Base-by-base conservation (phyloP, 371 early-diverging fungal genomes). In the Apophysomyces sp. region DNA sequence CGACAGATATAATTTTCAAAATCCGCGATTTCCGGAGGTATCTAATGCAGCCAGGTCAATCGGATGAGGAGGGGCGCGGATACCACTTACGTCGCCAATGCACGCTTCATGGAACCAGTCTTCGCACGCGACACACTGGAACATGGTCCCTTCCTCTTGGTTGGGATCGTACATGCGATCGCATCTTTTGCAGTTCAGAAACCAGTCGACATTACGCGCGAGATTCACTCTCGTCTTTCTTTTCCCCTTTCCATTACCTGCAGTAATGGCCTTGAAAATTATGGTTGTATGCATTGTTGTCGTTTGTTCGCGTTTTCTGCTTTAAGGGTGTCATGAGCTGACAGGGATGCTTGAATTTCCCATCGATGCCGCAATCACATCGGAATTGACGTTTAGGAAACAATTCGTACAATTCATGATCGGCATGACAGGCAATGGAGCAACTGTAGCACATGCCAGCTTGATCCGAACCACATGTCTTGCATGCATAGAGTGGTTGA, bases 91-190 rank as follows among this genome's bases (percentile, higher is more conserved):
- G 30, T 85, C 69, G 31, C 89, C 87, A 61, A 96, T 92, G 67
- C 96, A 96, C 0, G 73, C 66, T 29, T 91, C 89, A 74, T 95
- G 94, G 69, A 88, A 91, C 95, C 92, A 92, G 67, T 92, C 94
- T 66, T 92, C 89, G 70, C 97, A 96, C 0, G 86, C 60, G 32
- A 87, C 69, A 62, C 97, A 96, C 80, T 84, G 92, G 30, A 88
- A 75, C 97, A 96, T 95, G 54, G 78, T 76, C 15, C 76, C 84
- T 21, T 86, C 82, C 63, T 94, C 94, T 55, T 66, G 80, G 28
- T 81, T 82, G 4, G 92, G 89, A 56, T 93, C 86, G 67, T 95
- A 96, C 7, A 65, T 62, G 36, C 72, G 61, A 61, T 91, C 78
- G 70, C 94, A 96, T 80, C 87, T 86, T 44, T 11, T 62, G 2